A percentile compares a stretch with the other conserved stretches of the same genome.
phyloP scores from a whole-genome alignment of 2,329 filamentous ascomycete genomes.

The Aureobasidium sp. region DNA sequence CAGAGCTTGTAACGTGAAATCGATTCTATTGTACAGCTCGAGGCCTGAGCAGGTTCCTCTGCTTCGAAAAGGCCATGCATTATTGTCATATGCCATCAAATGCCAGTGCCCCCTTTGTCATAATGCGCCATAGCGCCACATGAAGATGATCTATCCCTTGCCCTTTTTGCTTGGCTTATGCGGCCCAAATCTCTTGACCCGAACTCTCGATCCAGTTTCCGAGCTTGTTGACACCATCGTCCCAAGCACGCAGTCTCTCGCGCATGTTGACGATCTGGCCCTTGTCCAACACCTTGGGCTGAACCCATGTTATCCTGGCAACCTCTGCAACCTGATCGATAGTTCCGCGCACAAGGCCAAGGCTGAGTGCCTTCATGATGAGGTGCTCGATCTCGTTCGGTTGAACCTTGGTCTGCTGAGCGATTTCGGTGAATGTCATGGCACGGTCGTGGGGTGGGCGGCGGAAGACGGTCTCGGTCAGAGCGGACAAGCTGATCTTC shows the following conservation, averaged over 20 bases:
- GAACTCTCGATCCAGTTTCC: conserved; percentile 95
- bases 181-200: conserved; percentile 93
- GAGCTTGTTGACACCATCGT: conserved; percentile 87
- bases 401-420: conserved; percentile 83
- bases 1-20: not conserved
- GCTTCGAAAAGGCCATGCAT: not conserved
- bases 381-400: conserved; percentile 92
- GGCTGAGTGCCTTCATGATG: conserved; percentile 96
- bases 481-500: conserved; percentile 93
- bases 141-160: conserved; percentile 1
- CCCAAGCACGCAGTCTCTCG: conserved; percentile 82
- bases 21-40: conserved; percentile 6
- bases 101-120: not conserved
- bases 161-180: conserved; percentile 26
- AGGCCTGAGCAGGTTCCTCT: not conserved
- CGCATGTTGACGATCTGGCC: conserved; percentile 92
- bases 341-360: conserved; percentile 80
- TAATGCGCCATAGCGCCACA: conserved; percentile 6
- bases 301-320: conserved; percentile 95
- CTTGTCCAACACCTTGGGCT: conserved; percentile 95
- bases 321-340: conserved; percentile 96
- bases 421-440: conserved; percentile 84
- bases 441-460: conserved; percentile 90
- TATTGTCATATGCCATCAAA: conserved; percentile 8
- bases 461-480: conserved; percentile 94